These are phyloP conservation scores for Pelargonium citronellum DNA, from an alignment of 441 rosid genomes.

Conservation along the genomic window DNA sequence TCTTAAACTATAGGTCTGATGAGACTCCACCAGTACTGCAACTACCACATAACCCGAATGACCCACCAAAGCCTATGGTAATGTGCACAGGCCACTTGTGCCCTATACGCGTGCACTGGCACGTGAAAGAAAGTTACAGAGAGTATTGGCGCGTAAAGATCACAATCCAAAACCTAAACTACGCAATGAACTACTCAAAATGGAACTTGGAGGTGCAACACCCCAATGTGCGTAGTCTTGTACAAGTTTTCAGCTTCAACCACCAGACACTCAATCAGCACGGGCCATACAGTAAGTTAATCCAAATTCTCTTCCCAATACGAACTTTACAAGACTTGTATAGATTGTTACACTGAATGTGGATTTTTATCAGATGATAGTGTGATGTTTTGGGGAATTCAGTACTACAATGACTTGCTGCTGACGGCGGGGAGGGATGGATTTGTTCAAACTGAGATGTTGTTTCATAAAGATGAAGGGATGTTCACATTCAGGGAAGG, in stretches of 20 bases:
- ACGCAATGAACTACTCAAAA: slow-evolving; percentile 52
- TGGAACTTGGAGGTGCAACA: slow-evolving; percentile 80
- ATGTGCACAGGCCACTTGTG: slow-evolving; percentile 67
- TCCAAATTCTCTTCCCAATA: not conserved
- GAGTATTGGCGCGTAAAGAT: slow-evolving; percentile 76
- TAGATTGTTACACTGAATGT: too few species aligned
- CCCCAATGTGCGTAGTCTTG: slow-evolving; percentile 55
- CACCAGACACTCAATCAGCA: slow-evolving; percentile 47
- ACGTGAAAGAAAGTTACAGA: slow-evolving; percentile 66
- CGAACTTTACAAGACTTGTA: too few species aligned
- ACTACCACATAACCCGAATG: slow-evolving; percentile 36
- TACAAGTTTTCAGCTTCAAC: slow-evolving; percentile 69
- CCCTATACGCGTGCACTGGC: slow-evolving; percentile 81
- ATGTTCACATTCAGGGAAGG: slow-evolving; percentile 60
- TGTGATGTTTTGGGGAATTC: slow-evolving; percentile 77
- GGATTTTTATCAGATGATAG: slow-evolving; percentile 50
- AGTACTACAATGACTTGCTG: slow-evolving; percentile 59
- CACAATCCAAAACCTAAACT: slow-evolving; percentile 53
- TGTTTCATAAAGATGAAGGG: slow-evolving; percentile 49
- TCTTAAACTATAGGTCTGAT: slow-evolving; percentile 4
- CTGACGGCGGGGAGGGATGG: slow-evolving; percentile 57
- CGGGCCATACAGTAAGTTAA: slow-evolving; percentile 45
- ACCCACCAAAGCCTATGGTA: slow-evolving; percentile 35
- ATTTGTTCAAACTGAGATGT: slow-evolving; percentile 61
- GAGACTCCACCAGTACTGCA: slow-evolving; percentile 1